Conservation (phyloP, 768 basidiomycete species). For the Suillus weaverae region DNA sequence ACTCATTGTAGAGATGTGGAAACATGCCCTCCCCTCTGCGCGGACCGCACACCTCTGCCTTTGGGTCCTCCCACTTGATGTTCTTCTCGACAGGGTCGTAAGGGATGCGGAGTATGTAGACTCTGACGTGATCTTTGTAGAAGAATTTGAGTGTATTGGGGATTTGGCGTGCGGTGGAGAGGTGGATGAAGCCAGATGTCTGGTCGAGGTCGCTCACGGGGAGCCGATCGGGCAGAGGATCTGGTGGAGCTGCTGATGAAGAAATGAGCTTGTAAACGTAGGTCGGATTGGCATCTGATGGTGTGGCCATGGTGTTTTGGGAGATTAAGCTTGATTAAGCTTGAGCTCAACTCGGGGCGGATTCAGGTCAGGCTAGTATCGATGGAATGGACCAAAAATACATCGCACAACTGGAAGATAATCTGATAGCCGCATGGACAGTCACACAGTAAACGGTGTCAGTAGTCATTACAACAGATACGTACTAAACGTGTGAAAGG, state of each 20-base stretch:
- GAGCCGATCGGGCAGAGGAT: conserved; percentile 43
- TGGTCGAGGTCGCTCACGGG: conserved; percentile 52
- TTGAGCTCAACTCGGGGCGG: neutral
- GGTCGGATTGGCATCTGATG: conserved; percentile 32
- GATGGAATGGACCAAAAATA: neutral
- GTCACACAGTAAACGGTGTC: neutral
- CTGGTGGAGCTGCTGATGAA: conserved; percentile 38
- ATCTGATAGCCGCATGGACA: neutral
- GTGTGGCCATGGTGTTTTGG: conserved; percentile 10
- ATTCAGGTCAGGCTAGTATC: neutral
- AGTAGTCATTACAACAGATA: neutral
- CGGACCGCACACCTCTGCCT: conserved; percentile 40
- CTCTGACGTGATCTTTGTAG: conserved; percentile 38
- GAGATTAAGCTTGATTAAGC: neutral
- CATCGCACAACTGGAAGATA: neutral
- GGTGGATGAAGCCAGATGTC: conserved; percentile 51
- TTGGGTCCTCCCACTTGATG: conserved; percentile 52
- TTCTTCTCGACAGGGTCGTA: conserved; percentile 41
- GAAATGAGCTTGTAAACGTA: conserved; percentile 66
- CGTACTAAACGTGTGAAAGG: neutral
- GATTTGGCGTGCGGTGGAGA: conserved; percentile 53
- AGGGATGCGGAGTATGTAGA: conserved; percentile 45
- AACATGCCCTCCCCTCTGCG: conserved; percentile 47
- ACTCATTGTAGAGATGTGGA: conserved; percentile 53
- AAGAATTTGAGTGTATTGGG: conserved; percentile 47